phyloP scores from a whole-genome alignment of 257 asterid genomes.

The Gentiana macrophylla region DNA sequence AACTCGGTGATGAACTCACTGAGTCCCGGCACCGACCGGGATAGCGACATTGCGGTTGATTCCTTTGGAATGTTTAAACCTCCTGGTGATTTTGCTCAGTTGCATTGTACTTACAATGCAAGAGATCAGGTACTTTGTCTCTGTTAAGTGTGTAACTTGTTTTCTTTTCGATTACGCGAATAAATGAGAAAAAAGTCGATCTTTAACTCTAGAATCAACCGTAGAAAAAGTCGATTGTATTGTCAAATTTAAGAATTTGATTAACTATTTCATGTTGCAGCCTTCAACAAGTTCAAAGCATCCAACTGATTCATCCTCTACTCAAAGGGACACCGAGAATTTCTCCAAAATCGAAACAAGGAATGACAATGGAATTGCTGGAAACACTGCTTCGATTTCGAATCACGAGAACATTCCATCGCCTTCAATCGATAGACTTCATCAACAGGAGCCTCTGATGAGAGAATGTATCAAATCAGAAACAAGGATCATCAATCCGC shows the following conservation, averaged over 20 bases:
- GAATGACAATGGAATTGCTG: too few relatives aligned
- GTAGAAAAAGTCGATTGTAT: background rate
- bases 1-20: slow-evolving; percentile 10
- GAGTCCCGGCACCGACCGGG: slow-evolving; percentile 13
- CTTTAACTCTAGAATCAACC: too few relatives aligned
- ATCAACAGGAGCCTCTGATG: slow-evolving; percentile 8
- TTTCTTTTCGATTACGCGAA: background rate
- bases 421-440: background rate
- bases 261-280: slow-evolving; percentile 10
- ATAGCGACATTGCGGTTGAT: slow-evolving; percentile 1
- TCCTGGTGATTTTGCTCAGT: slow-evolving; percentile 3
- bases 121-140: slow-evolving; percentile 16
- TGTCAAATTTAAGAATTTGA: background rate
- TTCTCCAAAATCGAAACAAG: slow-evolving; percentile 5
- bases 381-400: background rate
- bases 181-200: background rate
- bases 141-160: background rate
- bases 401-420: slow-evolving; percentile 5
- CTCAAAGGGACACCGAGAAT: slow-evolving; percentile 14
- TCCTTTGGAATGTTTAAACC: slow-evolving; percentile 9
- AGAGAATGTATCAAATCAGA: slow-evolving; percentile 13
- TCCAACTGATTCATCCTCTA: slow-evolving; percentile 8
- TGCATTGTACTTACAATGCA: background rate
- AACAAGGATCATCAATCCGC: slow-evolving; percentile 4
- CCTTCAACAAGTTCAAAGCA: slow-evolving; percentile 14